phyloP scores from a whole-genome alignment of 2,329 filamentous ascomycete species.

The Aspergillus bombycis region DNA sequence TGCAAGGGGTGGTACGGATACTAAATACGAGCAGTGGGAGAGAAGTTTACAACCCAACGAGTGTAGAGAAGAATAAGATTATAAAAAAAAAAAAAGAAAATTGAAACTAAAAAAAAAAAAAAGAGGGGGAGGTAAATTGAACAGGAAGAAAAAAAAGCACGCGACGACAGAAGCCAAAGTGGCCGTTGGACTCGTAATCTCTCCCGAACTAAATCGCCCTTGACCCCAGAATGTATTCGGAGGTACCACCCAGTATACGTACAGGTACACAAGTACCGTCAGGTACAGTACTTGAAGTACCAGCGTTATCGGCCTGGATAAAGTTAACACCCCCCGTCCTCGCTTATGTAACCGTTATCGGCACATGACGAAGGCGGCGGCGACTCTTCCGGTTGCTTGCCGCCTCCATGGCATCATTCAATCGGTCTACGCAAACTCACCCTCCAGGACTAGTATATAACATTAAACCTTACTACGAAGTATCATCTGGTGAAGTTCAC shows the following conservation, averaged over 20 bases:
- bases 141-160: constrained; percentile 2
- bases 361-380: constrained; percentile 25
- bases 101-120: not conserved
- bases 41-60: not conserved
- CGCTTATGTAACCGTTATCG: constrained; percentile 6
- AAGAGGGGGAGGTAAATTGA: not conserved
- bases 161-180: constrained; percentile 11
- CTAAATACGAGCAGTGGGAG: not conserved
- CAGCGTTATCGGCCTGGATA: constrained; percentile 4
- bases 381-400: constrained; percentile 10
- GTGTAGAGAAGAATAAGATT: not conserved
- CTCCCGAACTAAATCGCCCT: not conserved
- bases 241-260: not conserved
- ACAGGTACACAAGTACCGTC: not conserved
- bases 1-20: not conserved
- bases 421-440: not conserved
- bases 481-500: not conserved
- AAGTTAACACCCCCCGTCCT: not conserved
- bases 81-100: not conserved
- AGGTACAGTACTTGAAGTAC: not conserved
- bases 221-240: not conserved
- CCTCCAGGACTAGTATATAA: not conserved
- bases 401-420: constrained; percentile 7
- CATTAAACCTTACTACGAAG: not conserved
- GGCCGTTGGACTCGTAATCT: constrained; percentile 9